Percentiles rank a stretch among this genome's conserved stretches.
Conservation (phyloP, 2,329 filamentous ascomycete genomes). For the Ampelomyces quisqualis region DNA sequence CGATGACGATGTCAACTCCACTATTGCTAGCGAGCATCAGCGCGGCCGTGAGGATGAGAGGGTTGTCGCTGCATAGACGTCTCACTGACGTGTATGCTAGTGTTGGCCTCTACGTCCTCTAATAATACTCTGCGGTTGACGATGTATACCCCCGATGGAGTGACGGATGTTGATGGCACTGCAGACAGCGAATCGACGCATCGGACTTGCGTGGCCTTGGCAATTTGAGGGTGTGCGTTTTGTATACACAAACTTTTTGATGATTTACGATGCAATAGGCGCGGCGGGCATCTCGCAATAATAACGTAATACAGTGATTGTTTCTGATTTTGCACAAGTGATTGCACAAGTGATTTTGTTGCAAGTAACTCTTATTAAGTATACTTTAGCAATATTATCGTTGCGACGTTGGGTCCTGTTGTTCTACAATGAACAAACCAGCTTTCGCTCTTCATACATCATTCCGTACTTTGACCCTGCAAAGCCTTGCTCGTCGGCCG, state of each 20-base stretch:
- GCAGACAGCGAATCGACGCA: constrained; percentile 6
- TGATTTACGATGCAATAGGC: constrained; percentile 10
- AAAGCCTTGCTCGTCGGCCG: constrained; percentile 20
- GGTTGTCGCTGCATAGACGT: constrained; percentile 32
- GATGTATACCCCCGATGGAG: constrained; percentile 41
- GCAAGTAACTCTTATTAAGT: too few species aligned
- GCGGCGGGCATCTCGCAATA: constrained; percentile 6
- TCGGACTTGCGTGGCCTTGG: constrained; percentile 9
- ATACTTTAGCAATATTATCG: not conserved
- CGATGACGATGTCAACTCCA: constrained; percentile 56
- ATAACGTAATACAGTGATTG: constrained; percentile 18
- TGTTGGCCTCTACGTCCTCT: constrained; percentile 22
- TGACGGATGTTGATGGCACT: constrained; percentile 19
- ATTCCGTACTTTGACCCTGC: not conserved
- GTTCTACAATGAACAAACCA: too few species aligned
- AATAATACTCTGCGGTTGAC: constrained; percentile 27
- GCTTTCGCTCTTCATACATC: too few species aligned
- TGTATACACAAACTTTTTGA: constrained; percentile 11
- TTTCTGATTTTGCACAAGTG: too few species aligned
- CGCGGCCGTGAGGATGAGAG: constrained; percentile 53
- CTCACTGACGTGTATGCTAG: constrained; percentile 22
- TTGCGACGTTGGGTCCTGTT: not conserved
- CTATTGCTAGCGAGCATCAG: constrained; percentile 42
- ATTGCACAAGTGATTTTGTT: too few species aligned
- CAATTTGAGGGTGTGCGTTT: constrained; percentile 11